Percentiles rank a stretch among this genome's conserved stretches.
Evolutionary conservation across 2,329 filamentous ascomycete genomes (phyloP).

Genomic region (Stachybotrys echinatus): DNA sequence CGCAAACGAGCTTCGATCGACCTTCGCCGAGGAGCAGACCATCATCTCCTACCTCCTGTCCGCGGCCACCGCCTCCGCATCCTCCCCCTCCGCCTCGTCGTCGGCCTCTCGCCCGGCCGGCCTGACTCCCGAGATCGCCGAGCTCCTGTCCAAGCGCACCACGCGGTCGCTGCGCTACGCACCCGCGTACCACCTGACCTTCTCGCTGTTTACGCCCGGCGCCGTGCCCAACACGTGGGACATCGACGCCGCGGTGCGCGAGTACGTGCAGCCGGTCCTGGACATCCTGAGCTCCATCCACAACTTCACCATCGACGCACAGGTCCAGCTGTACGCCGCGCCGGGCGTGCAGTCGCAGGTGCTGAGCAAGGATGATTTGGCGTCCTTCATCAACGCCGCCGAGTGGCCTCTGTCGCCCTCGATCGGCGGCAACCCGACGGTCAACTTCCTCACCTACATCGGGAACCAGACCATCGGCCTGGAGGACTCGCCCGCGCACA

Average conservation of each 20-base stretch:
- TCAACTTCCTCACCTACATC: constrained; percentile 93
- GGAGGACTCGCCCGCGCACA: constrained; percentile 33
- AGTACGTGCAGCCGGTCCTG: constrained; percentile 78
- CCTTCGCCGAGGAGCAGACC: constrained; percentile 85
- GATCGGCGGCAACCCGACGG: constrained; percentile 85
- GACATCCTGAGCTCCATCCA: constrained; percentile 76
- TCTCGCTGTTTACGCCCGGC: constrained; percentile 85
- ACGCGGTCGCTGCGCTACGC: constrained; percentile 87
- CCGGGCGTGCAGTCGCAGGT: constrained; percentile 58
- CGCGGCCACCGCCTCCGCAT: constrained; percentile 47
- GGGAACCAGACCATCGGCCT: constrained; percentile 67
- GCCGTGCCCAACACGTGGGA: constrained; percentile 83
- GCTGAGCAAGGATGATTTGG: constrained; percentile 79
- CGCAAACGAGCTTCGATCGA: constrained; percentile 67
- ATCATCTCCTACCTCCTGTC: constrained; percentile 73
- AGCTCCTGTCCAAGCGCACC: constrained; percentile 62
- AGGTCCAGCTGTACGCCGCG: constrained; percentile 89
- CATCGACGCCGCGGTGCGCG: constrained; percentile 72
- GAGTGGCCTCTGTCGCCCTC: constrained; percentile 96
- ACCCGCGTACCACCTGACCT: constrained; percentile 89
- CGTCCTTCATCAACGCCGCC: constrained; percentile 93
- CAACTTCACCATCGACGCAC: constrained; percentile 93
- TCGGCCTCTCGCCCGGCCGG: constrained; percentile 39
- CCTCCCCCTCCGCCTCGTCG: constrained; percentile 40
- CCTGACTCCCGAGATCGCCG: constrained; percentile 45